Evolutionary conservation across 345 rosid species (phyloP).

Genomic region (Salix brachista): DNA sequence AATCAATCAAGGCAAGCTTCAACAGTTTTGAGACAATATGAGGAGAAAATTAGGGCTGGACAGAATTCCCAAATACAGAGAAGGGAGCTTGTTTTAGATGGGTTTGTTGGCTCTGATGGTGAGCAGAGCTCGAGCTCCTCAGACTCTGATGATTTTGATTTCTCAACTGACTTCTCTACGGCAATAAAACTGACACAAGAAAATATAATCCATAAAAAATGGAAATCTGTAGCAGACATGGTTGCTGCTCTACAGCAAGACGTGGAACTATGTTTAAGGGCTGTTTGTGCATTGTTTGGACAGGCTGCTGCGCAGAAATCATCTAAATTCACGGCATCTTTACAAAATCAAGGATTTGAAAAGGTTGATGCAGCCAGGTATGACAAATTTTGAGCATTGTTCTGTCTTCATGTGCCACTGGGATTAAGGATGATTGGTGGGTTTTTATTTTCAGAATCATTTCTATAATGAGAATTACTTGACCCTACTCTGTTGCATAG

Average conservation of each 20-base stretch:
- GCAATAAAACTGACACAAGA: background rate
- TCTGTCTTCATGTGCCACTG: background rate
- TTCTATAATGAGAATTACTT: background rate
- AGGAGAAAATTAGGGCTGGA: background rate
- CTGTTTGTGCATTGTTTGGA: constrained; percentile 36
- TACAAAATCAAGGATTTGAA: background rate
- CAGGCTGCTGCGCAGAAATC: background rate
- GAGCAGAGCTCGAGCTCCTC: constrained; percentile 31
- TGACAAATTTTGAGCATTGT: background rate
- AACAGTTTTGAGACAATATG: background rate
- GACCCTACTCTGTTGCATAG: background rate
- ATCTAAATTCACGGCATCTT: background rate
- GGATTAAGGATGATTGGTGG: background rate
- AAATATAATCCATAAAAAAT: background rate
- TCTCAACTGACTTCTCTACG: background rate
- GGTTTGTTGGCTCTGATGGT: background rate
- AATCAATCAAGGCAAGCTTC: constrained; percentile 2
- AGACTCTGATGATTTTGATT: constrained; percentile 25
- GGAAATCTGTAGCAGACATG: constrained; percentile 23
- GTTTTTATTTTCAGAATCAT: background rate
- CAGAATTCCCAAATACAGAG: background rate
- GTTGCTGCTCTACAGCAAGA: constrained; percentile 15
- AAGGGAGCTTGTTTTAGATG: background rate
- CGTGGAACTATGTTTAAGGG: constrained; percentile 22
- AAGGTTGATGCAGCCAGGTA: constrained; percentile 10